phyloP scores from a whole-genome alignment of 192 early-diverging fungal genomes.

The Radiomyces spectabilis region DNA sequence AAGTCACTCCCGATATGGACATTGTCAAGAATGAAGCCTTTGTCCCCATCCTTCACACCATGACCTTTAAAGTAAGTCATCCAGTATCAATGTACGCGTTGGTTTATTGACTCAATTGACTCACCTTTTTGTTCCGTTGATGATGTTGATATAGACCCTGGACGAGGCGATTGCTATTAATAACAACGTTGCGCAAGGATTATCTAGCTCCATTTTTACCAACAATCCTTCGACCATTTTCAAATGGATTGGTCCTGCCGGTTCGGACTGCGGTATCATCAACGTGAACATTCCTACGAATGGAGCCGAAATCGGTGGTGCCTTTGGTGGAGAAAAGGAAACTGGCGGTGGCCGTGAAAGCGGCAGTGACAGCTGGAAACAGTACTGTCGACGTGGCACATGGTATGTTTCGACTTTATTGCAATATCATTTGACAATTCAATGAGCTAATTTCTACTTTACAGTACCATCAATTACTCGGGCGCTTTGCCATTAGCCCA shows the following conservation, averaged over 20 bases:
- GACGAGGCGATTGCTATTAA: slow-evolving; percentile 84
- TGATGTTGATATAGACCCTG: slow-evolving; percentile 39
- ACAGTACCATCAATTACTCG: slow-evolving; percentile 73
- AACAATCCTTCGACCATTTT: slow-evolving; percentile 71
- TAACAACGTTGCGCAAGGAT: slow-evolving; percentile 86
- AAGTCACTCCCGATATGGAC: slow-evolving; percentile 60
- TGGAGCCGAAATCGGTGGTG: slow-evolving; percentile 95
- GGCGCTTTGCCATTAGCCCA: slow-evolving; percentile 86
- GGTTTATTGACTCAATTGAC: not conserved
- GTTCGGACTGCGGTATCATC: slow-evolving; percentile 89
- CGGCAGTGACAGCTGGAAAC: slow-evolving; percentile 92
- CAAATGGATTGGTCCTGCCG: slow-evolving; percentile 87
- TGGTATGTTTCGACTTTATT: slow-evolving; percentile 26
- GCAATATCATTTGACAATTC: not conserved
- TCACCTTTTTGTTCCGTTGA: slow-evolving; percentile 8
- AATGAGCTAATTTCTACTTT: slow-evolving; percentile 21
- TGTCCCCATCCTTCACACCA: slow-evolving; percentile 88
- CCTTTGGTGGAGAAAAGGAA: slow-evolving; percentile 98
- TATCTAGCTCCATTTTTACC: slow-evolving; percentile 83
- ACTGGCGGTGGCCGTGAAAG: slow-evolving; percentile 90
- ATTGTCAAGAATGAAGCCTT: slow-evolving; percentile 92
- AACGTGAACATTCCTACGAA: slow-evolving; percentile 96
- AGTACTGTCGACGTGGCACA: slow-evolving; percentile 76
- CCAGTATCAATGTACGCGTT: slow-evolving; percentile 10
- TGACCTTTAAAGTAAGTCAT: slow-evolving; percentile 50